Conservation (phyloP, 2,329 filamentous ascomycete genomes). For the Plectosphaerella cucumerina region DNA sequence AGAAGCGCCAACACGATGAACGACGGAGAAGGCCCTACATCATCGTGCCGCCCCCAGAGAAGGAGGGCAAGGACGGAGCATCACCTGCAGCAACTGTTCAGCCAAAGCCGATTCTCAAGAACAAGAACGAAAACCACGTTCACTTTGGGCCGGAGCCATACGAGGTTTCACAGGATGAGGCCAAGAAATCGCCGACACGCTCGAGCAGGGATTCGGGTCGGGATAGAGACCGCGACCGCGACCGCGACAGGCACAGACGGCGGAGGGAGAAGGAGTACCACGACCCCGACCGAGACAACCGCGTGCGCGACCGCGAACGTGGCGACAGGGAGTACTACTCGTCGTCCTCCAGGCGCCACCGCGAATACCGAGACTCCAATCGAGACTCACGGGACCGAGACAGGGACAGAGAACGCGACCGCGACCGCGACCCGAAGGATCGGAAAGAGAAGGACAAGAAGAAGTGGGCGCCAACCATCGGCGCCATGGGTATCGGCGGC, state of each 20-base stretch:
- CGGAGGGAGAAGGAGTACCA: constrained; percentile 15
- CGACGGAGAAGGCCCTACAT: constrained; percentile 30
- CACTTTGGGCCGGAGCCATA: constrained; percentile 46
- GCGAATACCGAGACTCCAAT: constrained; percentile 18
- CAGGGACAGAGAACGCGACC: constrained; percentile 27
- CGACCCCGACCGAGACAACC: constrained; percentile 22
- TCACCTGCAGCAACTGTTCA: constrained; percentile 29
- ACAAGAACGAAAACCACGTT: constrained; percentile 54
- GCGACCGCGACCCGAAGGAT: constrained; percentile 10
- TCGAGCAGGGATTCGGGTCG: constrained; percentile 15
- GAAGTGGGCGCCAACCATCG: constrained; percentile 47
- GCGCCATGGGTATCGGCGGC: constrained; percentile 56
- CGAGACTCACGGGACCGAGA: constrained; percentile 33
- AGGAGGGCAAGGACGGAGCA: constrained; percentile 19
- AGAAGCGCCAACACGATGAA: constrained; percentile 13
- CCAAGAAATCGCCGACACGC: constrained; percentile 14
- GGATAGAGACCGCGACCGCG: constrained; percentile 25
- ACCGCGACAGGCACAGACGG: constrained; percentile 17
- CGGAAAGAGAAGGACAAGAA: constrained; percentile 30
- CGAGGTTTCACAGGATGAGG: constrained; percentile 32
- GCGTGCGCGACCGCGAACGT: constrained; percentile 24
- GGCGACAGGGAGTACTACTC: constrained; percentile 28
- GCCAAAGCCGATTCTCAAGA: constrained; percentile 60
- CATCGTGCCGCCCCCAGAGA: constrained; percentile 31
- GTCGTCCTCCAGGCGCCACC: constrained; percentile 33